phyloP scores from a whole-genome alignment of 306 rosid genomes.

The Cicer arietinum region DNA sequence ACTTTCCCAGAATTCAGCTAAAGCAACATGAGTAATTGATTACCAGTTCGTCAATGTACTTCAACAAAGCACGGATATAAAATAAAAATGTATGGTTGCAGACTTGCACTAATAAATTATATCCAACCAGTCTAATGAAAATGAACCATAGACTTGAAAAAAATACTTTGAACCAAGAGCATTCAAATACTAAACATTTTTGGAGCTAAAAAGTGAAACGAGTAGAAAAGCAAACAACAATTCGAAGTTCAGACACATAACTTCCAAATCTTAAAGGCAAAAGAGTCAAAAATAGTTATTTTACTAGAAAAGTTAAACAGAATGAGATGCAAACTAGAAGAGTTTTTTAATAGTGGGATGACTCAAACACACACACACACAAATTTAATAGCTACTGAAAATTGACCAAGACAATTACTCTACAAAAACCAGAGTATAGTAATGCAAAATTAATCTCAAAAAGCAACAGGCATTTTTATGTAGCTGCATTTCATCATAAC shows the following conservation, averaged over 20 bases:
- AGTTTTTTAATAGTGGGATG: background rate
- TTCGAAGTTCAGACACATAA: background rate
- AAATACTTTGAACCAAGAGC: conserved; percentile 4
- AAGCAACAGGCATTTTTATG: background rate
- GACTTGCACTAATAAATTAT: background rate
- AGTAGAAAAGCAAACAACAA: conserved; percentile 14
- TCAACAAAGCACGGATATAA: conserved; percentile 28
- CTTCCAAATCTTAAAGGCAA: conserved; percentile 7
- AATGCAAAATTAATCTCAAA: background rate
- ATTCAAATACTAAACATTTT: background rate
- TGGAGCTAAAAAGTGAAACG: background rate
- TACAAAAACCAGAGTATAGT: background rate
- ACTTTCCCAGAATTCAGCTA: conserved; percentile 78
- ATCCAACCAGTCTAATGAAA: background rate
- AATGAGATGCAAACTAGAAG: background rate
- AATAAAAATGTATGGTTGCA: background rate
- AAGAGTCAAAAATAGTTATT: background rate
- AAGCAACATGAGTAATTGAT: conserved; percentile 17
- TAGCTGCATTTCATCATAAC: conserved; percentile 4
- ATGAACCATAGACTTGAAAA: background rate
- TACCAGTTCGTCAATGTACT: background rate
- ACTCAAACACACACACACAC: background rate
- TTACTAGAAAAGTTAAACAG: background rate
- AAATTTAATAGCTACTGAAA: background rate
- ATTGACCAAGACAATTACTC: background rate